These are phyloP conservation scores for Boechera stricta DNA, from an alignment of 345 rosid species.

Conservation along the genomic window DNA sequence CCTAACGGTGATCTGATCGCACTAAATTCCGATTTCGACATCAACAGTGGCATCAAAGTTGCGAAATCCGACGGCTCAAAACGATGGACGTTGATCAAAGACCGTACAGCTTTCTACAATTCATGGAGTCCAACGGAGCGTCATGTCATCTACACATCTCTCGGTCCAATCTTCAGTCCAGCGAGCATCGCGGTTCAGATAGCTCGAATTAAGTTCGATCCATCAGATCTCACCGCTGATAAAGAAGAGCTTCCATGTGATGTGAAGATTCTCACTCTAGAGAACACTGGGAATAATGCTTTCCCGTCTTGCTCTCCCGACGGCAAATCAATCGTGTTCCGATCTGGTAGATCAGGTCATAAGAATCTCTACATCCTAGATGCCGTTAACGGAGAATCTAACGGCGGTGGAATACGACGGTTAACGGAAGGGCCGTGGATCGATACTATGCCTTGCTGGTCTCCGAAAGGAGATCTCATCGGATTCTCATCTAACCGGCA, in stretches of 20 bases:
- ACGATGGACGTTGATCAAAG: slow-evolving; percentile 71
- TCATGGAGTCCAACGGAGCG: slow-evolving; percentile 84
- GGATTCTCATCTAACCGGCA: slow-evolving; percentile 91
- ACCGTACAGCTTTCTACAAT: slow-evolving; percentile 74
- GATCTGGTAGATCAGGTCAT: slow-evolving; percentile 78
- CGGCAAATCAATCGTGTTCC: slow-evolving; percentile 73
- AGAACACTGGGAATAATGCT: slow-evolving; percentile 86
- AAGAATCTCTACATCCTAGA: slow-evolving; percentile 71
- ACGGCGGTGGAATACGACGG: slow-evolving; percentile 55
- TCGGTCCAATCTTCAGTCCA: slow-evolving; percentile 78
- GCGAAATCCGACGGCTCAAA: slow-evolving; percentile 75
- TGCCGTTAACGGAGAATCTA: slow-evolving; percentile 66
- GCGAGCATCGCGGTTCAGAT: slow-evolving; percentile 65
- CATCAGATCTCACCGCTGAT: slow-evolving; percentile 48
- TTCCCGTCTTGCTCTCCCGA: slow-evolving; percentile 89
- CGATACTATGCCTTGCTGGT: slow-evolving; percentile 91
- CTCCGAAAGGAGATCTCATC: slow-evolving; percentile 80
- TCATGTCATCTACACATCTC: slow-evolving; percentile 69
- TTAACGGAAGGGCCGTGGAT: slow-evolving; percentile 81
- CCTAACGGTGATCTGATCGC: slow-evolving; percentile 66
- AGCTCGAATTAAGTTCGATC: slow-evolving; percentile 68
- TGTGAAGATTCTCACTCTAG: slow-evolving; percentile 69
- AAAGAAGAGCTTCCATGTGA: slow-evolving; percentile 56
- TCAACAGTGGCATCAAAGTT: slow-evolving; percentile 56
- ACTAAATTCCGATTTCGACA: slow-evolving; percentile 53